phyloP scores from a whole-genome alignment of 768 basidiomycete genomes.

The Tremella fuciformis region DNA sequence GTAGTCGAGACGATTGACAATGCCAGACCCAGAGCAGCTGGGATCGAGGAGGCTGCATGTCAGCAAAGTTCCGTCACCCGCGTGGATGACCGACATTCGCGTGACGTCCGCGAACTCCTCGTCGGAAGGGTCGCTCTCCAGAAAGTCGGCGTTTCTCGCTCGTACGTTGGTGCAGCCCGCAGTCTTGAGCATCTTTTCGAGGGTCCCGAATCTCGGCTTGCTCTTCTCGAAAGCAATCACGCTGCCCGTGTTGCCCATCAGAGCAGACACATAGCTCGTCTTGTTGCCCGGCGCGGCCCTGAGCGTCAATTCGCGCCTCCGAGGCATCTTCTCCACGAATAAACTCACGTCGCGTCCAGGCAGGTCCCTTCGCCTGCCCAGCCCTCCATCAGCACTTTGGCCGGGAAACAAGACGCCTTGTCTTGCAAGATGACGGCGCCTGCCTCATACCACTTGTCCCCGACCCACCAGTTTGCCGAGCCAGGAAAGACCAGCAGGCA shows the following conservation, averaged over 20 bases:
- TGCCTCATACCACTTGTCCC: constrained; percentile 58
- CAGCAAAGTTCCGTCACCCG: neutral
- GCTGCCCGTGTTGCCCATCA: constrained; percentile 78
- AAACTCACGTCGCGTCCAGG: constrained; percentile 74
- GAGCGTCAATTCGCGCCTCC: neutral
- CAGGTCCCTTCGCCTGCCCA: constrained; percentile 56
- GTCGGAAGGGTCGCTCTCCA: constrained; percentile 68
- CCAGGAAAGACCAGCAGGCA: constrained; percentile 76
- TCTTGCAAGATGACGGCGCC: constrained; percentile 92
- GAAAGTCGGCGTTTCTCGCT: constrained; percentile 76
- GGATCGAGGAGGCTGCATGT: constrained; percentile 77
- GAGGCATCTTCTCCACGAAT: neutral
- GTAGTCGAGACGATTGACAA: constrained; percentile 83
- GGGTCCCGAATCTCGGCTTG: constrained; percentile 71
- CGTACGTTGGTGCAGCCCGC: constrained; percentile 79
- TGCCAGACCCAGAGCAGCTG: constrained; percentile 92
- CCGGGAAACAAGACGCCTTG: constrained; percentile 96
- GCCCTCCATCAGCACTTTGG: constrained; percentile 67
- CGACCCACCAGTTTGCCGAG: constrained; percentile 59
- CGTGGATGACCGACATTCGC: constrained; percentile 69
- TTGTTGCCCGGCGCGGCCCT: constrained; percentile 94
- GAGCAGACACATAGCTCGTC: constrained; percentile 84
- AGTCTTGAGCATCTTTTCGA: constrained; percentile 78
- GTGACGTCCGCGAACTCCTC: constrained; percentile 65
- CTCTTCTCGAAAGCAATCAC: constrained; percentile 88